Conservation (phyloP, 768 basidiomycete genomes). For the Pleurotus djamor region DNA sequence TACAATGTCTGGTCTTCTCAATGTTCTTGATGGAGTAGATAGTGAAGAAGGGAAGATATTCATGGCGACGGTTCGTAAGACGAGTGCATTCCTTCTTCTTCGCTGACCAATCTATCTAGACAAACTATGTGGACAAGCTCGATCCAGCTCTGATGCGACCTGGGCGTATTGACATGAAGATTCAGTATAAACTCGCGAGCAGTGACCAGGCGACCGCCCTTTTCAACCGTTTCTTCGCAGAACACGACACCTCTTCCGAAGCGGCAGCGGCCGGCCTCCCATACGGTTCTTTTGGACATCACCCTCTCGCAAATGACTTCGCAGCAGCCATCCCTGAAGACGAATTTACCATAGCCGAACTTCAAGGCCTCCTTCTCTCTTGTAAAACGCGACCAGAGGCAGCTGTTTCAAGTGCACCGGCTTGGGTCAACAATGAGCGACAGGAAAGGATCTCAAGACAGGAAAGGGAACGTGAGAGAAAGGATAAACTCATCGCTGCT, state of each 20-base stretch:
- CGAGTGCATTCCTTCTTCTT: background rate
- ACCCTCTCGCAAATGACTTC: conserved; percentile 23
- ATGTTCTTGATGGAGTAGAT: conserved; percentile 58
- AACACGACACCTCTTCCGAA: background rate
- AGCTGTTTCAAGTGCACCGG: conserved; percentile 15
- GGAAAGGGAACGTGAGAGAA: conserved; percentile 19
- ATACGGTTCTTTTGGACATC: background rate
- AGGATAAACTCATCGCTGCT: conserved; percentile 25
- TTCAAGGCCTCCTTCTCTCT: conserved; percentile 41
- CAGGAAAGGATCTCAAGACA: conserved; percentile 17
- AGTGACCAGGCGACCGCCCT: conserved; percentile 42
- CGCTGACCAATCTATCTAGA: conserved; percentile 23
- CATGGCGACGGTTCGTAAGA: conserved; percentile 63
- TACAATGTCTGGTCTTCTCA: conserved; percentile 54
- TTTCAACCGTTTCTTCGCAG: conserved; percentile 45
- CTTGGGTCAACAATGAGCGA: conserved; percentile 29
- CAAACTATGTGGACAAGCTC: conserved; percentile 53
- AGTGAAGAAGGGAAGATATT: conserved; percentile 62
- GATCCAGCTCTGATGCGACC: conserved; percentile 56
- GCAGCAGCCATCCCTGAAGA: conserved; percentile 26
- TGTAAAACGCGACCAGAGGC: conserved; percentile 17
- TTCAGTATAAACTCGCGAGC: conserved; percentile 49
- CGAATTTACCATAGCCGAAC: conserved; percentile 38
- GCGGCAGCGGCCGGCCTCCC: background rate
- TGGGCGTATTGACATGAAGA: conserved; percentile 53